A percentile compares a stretch with the other conserved stretches of the same genome.
Evolutionary conservation across 257 asterid species (phyloP).

Genomic region (Solanum bulbocastanum): DNA sequence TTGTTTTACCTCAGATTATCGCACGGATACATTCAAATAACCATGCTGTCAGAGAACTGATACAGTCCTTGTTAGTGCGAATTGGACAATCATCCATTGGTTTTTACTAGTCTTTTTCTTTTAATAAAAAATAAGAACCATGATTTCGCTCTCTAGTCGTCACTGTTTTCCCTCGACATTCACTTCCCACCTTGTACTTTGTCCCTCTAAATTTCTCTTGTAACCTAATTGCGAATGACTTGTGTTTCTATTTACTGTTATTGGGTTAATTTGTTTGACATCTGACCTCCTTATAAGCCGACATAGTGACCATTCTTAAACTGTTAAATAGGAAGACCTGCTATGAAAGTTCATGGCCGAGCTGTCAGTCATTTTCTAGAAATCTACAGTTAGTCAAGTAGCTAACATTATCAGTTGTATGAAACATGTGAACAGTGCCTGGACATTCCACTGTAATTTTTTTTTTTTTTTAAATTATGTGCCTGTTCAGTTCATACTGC

Average conservation of each 20-base stretch:
- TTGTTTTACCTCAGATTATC: slow-evolving; percentile 97
- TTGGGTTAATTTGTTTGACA: background rate
- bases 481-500: background rate
- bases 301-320: background rate
- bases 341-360: background rate
- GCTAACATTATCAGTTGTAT: background rate
- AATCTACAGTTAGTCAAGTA: background rate
- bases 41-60: slow-evolving; percentile 88
- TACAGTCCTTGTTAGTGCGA: slow-evolving; percentile 86
- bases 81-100: slow-evolving; percentile 99
- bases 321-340: background rate
- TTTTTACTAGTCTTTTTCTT: slow-evolving; percentile 7
- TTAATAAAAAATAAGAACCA: background rate
- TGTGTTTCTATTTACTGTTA: background rate
- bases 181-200: background rate
- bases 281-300: background rate
- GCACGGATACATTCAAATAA: slow-evolving; percentile 98
- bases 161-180: background rate
- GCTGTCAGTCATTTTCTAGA: background rate
- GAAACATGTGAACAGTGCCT: background rate
- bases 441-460: background rate
- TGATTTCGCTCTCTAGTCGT: background rate
- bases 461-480: background rate
- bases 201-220: background rate
- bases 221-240: background rate